phyloP scores from a whole-genome alignment of 805 yeast genomes.

The Ogataea glucozyma region DNA sequence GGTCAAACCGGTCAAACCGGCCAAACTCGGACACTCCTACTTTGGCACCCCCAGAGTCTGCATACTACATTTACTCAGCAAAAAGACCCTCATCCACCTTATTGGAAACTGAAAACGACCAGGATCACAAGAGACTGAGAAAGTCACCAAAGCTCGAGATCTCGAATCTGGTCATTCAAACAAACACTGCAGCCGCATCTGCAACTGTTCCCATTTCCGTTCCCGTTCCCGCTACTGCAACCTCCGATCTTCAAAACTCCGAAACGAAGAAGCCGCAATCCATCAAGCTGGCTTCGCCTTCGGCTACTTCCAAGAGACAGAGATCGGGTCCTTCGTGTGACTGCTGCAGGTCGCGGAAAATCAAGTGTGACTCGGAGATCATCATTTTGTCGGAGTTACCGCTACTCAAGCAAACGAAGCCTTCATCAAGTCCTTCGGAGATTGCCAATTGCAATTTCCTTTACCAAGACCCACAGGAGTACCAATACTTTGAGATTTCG shows the following conservation, averaged over 20 bases:
- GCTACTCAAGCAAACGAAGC: background rate
- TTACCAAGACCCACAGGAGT: conserved; percentile 23
- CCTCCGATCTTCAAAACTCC: conserved; percentile 1
- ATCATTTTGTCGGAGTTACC: conserved; percentile 30
- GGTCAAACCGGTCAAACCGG: background rate
- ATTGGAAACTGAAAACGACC: conserved; percentile 7
- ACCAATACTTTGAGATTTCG: conserved; percentile 33
- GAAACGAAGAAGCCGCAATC: conserved; percentile 18
- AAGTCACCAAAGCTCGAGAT: conserved; percentile 26
- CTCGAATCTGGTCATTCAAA: conserved; percentile 18
- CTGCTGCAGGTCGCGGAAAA: conserved; percentile 65
- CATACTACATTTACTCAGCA: conserved; percentile 11
- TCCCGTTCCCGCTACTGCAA: background rate
- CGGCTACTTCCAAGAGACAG: conserved; percentile 46
- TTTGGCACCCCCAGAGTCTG: background rate
- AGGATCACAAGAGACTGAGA: conserved; percentile 13
- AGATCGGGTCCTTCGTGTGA: conserved; percentile 77
- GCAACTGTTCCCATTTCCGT: too few species aligned
- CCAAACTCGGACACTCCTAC: too few species aligned
- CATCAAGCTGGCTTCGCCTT: conserved; percentile 37
- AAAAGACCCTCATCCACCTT: conserved; percentile 8
- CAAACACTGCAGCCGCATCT: too few species aligned
- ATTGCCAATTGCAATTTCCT: conserved; percentile 36
- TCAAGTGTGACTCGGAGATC: conserved; percentile 72
- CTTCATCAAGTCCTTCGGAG: conserved; percentile 15